A percentile compares a stretch with the other conserved stretches of the same genome.
Conservation (phyloP, 805 yeast genomes). For the Priceomyces castillae region DNA sequence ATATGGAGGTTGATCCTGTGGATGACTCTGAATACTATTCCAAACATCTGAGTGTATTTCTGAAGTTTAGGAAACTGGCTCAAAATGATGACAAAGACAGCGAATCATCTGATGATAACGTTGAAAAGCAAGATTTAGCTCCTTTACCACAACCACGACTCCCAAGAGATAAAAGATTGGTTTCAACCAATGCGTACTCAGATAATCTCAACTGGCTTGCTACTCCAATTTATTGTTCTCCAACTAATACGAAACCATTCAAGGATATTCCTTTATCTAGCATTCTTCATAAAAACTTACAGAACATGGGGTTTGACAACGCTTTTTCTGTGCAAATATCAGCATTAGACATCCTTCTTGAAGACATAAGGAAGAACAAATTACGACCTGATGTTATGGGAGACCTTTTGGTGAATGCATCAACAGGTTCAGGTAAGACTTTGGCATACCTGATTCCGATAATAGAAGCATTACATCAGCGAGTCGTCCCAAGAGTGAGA, state of each 20-base stretch:
- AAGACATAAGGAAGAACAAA: conserved; percentile 38
- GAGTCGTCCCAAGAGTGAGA: conserved; percentile 70
- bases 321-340: conserved; percentile 80
- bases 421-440: conserved; percentile 96
- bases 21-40: conserved; percentile 15
- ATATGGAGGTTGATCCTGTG: not conserved
- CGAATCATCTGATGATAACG: conserved; percentile 16
- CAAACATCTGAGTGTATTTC: conserved; percentile 51
- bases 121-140: conserved; percentile 39
- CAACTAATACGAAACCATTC: conserved; percentile 48
- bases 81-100: conserved; percentile 15
- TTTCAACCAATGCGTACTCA: conserved; percentile 21
- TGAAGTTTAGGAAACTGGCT: conserved; percentile 42
- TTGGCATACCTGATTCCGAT: conserved; percentile 85
- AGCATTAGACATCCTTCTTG: conserved; percentile 54
- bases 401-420: conserved; percentile 84
- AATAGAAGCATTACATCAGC: conserved; percentile 58
- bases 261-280: conserved; percentile 44
- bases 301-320: conserved; percentile 39
- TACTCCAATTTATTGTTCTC: conserved; percentile 55
- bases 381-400: conserved; percentile 57
- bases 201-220: conserved; percentile 64
- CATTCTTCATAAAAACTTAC: conserved; percentile 46
- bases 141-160: conserved; percentile 85
- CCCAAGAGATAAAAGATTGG: conserved; percentile 49